phyloP scores from a whole-genome alignment of 352 stramenopile species.

The Phytopythium kandeliae region DNA sequence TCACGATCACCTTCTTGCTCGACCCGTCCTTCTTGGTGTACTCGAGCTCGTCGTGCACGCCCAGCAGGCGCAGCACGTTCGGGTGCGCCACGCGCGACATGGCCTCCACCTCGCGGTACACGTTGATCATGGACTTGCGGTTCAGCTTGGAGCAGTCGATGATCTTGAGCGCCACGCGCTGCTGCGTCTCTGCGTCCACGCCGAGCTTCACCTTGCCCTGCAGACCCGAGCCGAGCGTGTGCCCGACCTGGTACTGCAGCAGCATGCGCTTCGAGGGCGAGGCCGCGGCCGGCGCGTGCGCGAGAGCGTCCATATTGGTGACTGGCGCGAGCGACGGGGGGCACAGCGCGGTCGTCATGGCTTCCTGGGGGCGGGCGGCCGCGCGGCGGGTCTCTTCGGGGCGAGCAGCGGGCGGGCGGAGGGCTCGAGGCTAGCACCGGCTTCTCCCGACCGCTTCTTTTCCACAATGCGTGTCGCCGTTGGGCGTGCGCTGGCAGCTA shows the following conservation, averaged over 20 bases:
- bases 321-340: slow-evolving; percentile 19
- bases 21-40: slow-evolving; percentile 73
- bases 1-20: slow-evolving; percentile 79
- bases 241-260: slow-evolving; percentile 66
- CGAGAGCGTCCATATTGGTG: slow-evolving; percentile 19
- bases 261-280: slow-evolving; percentile 36
- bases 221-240: slow-evolving; percentile 76
- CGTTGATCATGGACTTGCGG: slow-evolving; percentile 76
- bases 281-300: slow-evolving; percentile 11
- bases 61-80: slow-evolving; percentile 81
- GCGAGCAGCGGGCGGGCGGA: neutral
- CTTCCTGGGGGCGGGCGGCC: neutral
- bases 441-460: slow-evolving; percentile 1
- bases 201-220: slow-evolving; percentile 89
- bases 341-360: slow-evolving; percentile 25
- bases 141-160: slow-evolving; percentile 82
- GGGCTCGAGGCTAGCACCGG: neutral
- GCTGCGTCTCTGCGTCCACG: slow-evolving; percentile 64
- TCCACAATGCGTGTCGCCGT: neutral
- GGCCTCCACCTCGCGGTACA: slow-evolving; percentile 86
- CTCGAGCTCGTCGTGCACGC: slow-evolving; percentile 59
- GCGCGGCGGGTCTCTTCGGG: neutral
- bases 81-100: slow-evolving; percentile 83
- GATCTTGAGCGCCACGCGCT: slow-evolving; percentile 89
- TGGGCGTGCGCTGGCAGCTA: neutral